A percentile compares a stretch with the other conserved stretches of the same genome.
Evolutionary conservation across 1,284 basidiomycete species (phyloP).

Genomic region (Fomitiporia mediterranea): DNA sequence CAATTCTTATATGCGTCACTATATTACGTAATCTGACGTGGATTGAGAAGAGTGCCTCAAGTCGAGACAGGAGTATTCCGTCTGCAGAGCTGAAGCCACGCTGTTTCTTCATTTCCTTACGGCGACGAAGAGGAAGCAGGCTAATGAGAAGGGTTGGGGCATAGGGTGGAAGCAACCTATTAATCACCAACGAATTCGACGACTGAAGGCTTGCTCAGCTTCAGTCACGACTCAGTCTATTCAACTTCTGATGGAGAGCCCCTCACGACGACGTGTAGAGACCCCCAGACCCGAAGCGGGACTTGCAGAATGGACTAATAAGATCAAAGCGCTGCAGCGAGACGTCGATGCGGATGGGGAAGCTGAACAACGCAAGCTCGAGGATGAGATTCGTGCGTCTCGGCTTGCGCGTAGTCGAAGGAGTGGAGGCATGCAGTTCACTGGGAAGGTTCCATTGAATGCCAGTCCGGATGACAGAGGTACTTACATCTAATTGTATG

Average conservation of each 20-base stretch:
- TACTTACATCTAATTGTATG: slow-evolving; percentile 18
- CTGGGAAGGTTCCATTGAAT: slow-evolving; percentile 21
- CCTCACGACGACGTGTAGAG: slow-evolving; percentile 36
- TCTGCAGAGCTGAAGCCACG: not conserved
- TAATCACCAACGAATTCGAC: no score
- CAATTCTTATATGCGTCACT: not conserved
- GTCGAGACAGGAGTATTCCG: not conserved
- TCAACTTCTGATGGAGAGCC: slow-evolving; percentile 19
- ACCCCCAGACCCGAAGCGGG: slow-evolving; percentile 50
- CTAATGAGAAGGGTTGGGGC: not conserved
- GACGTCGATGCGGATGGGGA: slow-evolving; percentile 78
- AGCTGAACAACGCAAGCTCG: slow-evolving; percentile 63
- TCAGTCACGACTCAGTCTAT: not conserved
- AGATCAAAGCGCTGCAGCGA: slow-evolving; percentile 70
- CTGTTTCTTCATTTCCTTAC: not conserved
- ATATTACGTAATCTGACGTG: not conserved
- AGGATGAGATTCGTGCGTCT: slow-evolving; percentile 72
- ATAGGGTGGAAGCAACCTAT: not conserved
- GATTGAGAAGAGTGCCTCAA: not conserved
- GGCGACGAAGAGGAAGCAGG: not conserved
- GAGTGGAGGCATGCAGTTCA: slow-evolving; percentile 46
- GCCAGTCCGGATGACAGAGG: slow-evolving; percentile 37
- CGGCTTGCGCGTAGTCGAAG: slow-evolving; percentile 61
- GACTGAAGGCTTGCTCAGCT: not conserved
- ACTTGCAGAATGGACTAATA: slow-evolving; percentile 74